Base-by-base conservation (phyloP, 345 rosid species). In the Brassica nigra region DNA sequence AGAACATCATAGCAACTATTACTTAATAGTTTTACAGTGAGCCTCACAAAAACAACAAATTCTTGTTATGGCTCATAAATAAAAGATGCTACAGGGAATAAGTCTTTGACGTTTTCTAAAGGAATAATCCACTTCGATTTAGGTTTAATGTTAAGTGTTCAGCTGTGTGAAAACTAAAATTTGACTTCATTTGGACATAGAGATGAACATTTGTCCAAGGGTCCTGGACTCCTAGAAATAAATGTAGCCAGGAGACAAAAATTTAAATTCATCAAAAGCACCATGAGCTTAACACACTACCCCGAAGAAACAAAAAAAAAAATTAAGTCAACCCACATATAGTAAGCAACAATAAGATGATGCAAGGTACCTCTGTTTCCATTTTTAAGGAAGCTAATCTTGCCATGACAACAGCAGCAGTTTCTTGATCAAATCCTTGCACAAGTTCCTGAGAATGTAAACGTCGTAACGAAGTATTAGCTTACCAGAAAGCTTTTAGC, bases 401-500 rank as follows among this genome's bases (percentile, higher is more conserved):
- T 71, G 98, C 98, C 92, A 93, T 85, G 30, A 93, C 97, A 62
- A 96, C 98, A 79, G 98, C 97, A 73, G 99, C 97, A 72, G 99
- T 86, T 84, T 93, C 99, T 86, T 96, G 99, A 87, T 96, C 99
- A 84, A 96, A 96, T 65, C 97, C 95, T 84, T 90, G 97, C 66
- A 90, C 88, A 78, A 96, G 76, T 83, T 96, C 97, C 99, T 96
- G 87, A 79, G 84, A 82, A 68, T 33, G 67, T 5, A 63, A 6
- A 73, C 14, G 1, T 66, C 14, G 49, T 18, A 30, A 39, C 36
- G 61, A 68, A 34, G 58, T 20, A 44, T 66, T 36, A 71, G 78
- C 58, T 20, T 57, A 33, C 55, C 33, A 57, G 68, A 42, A 58
- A 28, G 27, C 27, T 65, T 78, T 63, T 52, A n/a, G 68, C 42